These are phyloP conservation scores for Synchytrium microbalum DNA, from an alignment of 371 early-diverging fungal genomes.

Conservation along the genomic window DNA sequence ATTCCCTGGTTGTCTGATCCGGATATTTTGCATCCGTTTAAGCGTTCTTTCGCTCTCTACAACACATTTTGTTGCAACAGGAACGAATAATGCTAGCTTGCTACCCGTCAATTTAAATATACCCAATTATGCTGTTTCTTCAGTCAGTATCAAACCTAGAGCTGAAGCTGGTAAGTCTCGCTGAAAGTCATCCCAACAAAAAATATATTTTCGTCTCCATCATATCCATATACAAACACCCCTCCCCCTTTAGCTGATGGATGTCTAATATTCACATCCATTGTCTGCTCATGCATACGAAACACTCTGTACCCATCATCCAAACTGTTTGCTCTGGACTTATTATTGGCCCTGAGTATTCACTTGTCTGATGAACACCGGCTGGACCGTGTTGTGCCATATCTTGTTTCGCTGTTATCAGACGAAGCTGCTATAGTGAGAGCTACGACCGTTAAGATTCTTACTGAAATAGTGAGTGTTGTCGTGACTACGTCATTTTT, in stretches of 20 bases:
- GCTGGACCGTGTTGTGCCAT: conserved; percentile 78
- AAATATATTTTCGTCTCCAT: not conserved
- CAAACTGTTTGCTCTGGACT: conserved; percentile 65
- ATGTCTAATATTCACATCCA: conserved; percentile 30
- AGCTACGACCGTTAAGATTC: conserved; percentile 58
- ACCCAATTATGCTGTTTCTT: conserved; percentile 24
- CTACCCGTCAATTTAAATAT: conserved; percentile 24
- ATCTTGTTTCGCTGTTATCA: conserved; percentile 57
- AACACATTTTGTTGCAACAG: not conserved
- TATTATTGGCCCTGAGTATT: conserved; percentile 58
- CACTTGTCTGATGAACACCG: conserved; percentile 65
- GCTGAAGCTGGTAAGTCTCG: conserved; percentile 8
- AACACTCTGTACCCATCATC: conserved; percentile 66
- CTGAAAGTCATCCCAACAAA: not conserved
- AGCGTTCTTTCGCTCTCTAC: too few species aligned
- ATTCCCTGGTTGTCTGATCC: too few species aligned
- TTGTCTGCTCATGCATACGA: conserved; percentile 61
- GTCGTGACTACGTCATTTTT: not conserved
- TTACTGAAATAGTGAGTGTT: conserved; percentile 63
- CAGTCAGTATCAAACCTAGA: conserved; percentile 6
- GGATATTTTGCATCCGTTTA: too few species aligned
- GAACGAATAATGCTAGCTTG: not conserved
- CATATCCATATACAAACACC: conserved; percentile 9
- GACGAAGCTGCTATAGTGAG: conserved; percentile 69
- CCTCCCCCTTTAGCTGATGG: conserved; percentile 20